Evolutionary conservation across 371 early-diverging fungal genomes (phyloP), one percentile per base, ranked within the genome.

Genomic region (Homolaphlyctis polyrhiza): DNA sequence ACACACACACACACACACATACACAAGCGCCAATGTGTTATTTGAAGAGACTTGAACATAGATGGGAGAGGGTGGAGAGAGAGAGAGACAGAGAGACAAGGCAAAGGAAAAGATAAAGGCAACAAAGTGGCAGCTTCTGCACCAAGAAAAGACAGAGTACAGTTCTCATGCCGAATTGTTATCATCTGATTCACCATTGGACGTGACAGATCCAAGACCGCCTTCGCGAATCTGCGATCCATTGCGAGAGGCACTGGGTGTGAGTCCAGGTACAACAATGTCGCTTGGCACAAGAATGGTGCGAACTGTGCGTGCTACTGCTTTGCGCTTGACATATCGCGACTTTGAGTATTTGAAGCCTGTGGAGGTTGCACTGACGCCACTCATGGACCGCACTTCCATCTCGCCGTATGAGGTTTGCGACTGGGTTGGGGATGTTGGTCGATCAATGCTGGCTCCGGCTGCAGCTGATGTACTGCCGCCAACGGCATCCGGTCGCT

Each of bases 311-410:
- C 52, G 25, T 28, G 52, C 11, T 14, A 51, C 8, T 27, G 52
- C 52, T 6, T 27, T 6, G 11, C 52, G 52, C 32, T 51, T 51
- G 52, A 51, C 52, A 51, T 51, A 32, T 6, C 52, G 25, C 52
- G 52, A 51, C 32, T 27, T 6, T 21, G 52, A 51, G 52, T 51
- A 51, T 21, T 11, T 14, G 32, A 51, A 51, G 52, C 52, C 52
- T 8, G 11, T 25, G 28, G 52, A 51, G 11, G 52, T 51, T 27
- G 27, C n/a, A 21, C 52, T 51, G 25, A 51, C 28, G 28, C 52
- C 52, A 21, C 52, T 51, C 52, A 51, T 51, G 52, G 52, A 51
- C 32, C 52, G 52, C 14, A 27, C 27, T 21, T 51, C 52, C 11
- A 51, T 11, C 11, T 32, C 52, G 52, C 52, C 32, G 52, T 11